Conservation (phyloP, 306 rosid species). For the Cucurbita pepo region DNA sequence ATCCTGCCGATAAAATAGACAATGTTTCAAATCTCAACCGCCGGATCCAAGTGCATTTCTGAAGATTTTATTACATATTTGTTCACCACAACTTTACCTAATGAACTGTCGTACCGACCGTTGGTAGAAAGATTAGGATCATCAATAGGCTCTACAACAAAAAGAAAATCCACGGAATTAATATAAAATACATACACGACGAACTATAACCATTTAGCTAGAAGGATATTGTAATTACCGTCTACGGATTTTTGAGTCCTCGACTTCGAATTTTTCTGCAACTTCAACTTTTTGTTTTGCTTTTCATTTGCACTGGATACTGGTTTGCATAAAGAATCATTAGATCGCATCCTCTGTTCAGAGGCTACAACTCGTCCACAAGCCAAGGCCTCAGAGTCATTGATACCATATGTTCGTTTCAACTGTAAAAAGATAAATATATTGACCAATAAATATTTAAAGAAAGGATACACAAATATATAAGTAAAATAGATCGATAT, state of each 20-base stretch:
- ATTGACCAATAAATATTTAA: neutral
- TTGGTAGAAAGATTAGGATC: constrained; percentile 18
- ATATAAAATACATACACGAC: neutral
- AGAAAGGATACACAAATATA: neutral
- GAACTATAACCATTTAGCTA: neutral
- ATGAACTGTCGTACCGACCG: constrained; percentile 68
- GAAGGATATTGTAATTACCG: neutral
- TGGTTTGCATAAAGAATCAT: constrained; percentile 13
- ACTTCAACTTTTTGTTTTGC: constrained; percentile 21
- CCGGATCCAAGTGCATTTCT: neutral
- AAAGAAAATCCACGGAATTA: neutral
- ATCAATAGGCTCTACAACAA: constrained; percentile 20
- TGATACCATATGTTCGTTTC: constrained; percentile 16
- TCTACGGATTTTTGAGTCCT: constrained; percentile 12
- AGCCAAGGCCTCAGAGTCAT: constrained; percentile 13
- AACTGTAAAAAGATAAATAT: neutral
- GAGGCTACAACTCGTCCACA: constrained; percentile 11
- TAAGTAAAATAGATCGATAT: neutral
- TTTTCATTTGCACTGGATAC: constrained; percentile 15
- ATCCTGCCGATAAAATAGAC: constrained; percentile 35
- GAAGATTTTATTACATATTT: neutral
- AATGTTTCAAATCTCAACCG: constrained; percentile 1
- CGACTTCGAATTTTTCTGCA: constrained; percentile 28
- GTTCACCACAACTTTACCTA: constrained; percentile 37
- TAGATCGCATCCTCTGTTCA: constrained; percentile 5